Evolutionary conservation across 2,329 filamentous ascomycete genomes (phyloP), one percentile per base, ranked within the genome.

Genomic region (Mariannaea sp.): DNA sequence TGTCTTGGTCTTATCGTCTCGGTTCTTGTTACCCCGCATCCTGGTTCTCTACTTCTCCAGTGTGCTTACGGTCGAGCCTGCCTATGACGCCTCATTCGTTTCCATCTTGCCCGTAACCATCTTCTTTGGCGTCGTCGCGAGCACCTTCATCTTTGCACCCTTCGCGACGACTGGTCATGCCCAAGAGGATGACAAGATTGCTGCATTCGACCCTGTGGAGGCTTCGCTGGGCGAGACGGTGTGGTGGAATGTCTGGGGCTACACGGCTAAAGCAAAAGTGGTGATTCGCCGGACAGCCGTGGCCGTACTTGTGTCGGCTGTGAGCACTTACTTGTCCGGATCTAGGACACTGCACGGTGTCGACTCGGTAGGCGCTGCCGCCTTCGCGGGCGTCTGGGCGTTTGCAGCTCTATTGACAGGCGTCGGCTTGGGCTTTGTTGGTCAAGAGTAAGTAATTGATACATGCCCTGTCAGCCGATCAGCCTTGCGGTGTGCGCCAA

Each of bases 341-440:
- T 81, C 79, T 40, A 77, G 85, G 49, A 88, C 85, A 0, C 75
- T 97, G 16, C 77, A 83, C 38, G 88, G 90, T 4, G 84, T 90
- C 9, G 88, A 92, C 64, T 58, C 82, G 4, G 63, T 76, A 1
- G 93, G 92, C 9, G 90, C 92, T 1, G 74, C 78, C 3, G 83
- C 81, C 0, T 97, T 92, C 78, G 85, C 89, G 2, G 76, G 77
- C 17, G 77, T 93, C 29, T 97, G 91, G 91, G 83, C 82, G n/a
- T 64, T 79, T 17, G 88, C 87, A 6, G 81, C 83, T 3, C 68
- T 80, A 10, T 67, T 86, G 48, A 81, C 83, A 3, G 88, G 87
- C 12, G 27, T 77, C n/a, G 77, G 73, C 1, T 68, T 87, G 30
- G 79, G 77, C 22, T 71, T 77, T 49, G 78, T 85, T 35, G 71